Percentiles rank a stretch among this genome's conserved stretches.
phyloP scores from a whole-genome alignment of 345 rosid species.

The Lumnitzera racemosa region DNA sequence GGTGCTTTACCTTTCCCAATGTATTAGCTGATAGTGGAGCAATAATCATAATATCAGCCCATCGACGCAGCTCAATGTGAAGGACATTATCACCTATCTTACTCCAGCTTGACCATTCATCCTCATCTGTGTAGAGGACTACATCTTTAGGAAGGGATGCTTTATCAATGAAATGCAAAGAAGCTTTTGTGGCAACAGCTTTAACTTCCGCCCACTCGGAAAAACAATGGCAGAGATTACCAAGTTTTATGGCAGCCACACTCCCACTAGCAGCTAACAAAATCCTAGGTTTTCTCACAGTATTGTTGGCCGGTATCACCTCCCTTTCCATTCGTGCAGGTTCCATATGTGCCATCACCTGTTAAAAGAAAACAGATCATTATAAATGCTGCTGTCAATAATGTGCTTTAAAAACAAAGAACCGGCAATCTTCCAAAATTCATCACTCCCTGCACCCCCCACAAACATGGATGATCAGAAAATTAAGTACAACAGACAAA shows the following conservation, averaged over 20 bases:
- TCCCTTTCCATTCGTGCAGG: constrained; percentile 27
- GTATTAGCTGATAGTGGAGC: constrained; percentile 96
- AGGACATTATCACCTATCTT: constrained; percentile 83
- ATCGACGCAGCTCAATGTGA: constrained; percentile 44
- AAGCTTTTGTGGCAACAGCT: constrained; percentile 68
- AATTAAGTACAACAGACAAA: too few species aligned
- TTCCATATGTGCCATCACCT: constrained; percentile 22
- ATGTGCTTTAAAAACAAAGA: too few species aligned
- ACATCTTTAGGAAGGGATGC: constrained; percentile 64
- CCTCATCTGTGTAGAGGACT: constrained; percentile 65
- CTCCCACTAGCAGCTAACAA: constrained; percentile 88
- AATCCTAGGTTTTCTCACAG: constrained; percentile 50
- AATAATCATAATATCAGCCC: constrained; percentile 80
- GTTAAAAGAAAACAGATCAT: not conserved
- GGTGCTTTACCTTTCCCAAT: constrained; percentile 63
- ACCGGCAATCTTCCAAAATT: too few species aligned
- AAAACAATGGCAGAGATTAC: constrained; percentile 76
- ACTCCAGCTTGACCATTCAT: constrained; percentile 90
- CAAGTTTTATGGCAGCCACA: constrained; percentile 87
- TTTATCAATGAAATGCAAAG: constrained; percentile 76
- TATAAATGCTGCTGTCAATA: not conserved
- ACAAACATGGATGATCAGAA: too few species aligned
- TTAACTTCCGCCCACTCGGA: constrained; percentile 85
- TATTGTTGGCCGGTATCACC: constrained; percentile 17
- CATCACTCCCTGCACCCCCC: too few species aligned